Conservation (phyloP, 306 rosid species). For the Cercis canadensis region DNA sequence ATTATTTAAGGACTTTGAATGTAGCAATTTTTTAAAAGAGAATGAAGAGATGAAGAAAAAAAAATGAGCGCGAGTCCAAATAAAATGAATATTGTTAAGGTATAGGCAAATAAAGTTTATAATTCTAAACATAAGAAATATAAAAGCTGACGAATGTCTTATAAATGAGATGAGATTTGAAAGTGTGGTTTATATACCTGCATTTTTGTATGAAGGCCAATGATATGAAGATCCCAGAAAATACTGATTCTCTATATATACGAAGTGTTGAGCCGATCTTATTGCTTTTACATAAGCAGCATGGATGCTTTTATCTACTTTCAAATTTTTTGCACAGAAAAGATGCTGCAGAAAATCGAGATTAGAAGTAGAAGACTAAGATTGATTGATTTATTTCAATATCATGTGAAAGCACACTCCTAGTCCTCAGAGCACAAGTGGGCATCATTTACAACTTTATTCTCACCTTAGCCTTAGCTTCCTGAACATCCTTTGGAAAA, state of each 20-base stretch:
- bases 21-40: too few species aligned
- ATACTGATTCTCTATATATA: slow-evolving; percentile 53
- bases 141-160: slow-evolving; percentile 3
- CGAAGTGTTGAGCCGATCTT: slow-evolving; percentile 70
- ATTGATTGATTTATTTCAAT: background rate
- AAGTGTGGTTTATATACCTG: slow-evolving; percentile 48
- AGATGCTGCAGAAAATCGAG: slow-evolving; percentile 60
- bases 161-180: background rate
- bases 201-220: slow-evolving; percentile 77
- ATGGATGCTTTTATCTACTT: slow-evolving; percentile 79
- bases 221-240: slow-evolving; percentile 76
- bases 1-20: too few species aligned
- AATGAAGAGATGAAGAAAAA: too few species aligned
- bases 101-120: too few species aligned
- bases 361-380: slow-evolving; percentile 12
- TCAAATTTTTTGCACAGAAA: slow-evolving; percentile 68
- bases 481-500: slow-evolving; percentile 66
- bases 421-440: background rate
- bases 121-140: background rate
- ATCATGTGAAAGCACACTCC: too few species aligned
- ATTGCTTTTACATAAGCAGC: slow-evolving; percentile 68
- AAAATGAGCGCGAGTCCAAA: too few species aligned
- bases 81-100: too few species aligned
- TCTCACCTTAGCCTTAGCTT: slow-evolving; percentile 74
- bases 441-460: slow-evolving; percentile 18